Evolutionary conservation across 176 grass and related monocot genomes (phyloP).

Genomic region (Secale cereale): DNA sequence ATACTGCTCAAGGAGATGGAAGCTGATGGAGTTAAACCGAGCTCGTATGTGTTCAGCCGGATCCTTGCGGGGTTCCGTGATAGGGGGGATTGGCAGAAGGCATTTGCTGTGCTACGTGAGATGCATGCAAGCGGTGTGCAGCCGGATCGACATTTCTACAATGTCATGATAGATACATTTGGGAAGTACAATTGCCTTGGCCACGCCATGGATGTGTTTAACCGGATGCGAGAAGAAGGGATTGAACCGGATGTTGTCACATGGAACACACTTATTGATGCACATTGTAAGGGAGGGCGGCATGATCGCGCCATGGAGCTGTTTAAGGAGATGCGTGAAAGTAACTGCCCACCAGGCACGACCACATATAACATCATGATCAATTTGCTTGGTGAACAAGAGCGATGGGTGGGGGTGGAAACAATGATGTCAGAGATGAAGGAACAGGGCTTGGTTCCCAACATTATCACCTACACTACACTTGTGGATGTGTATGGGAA

Average conservation of each 20-base stretch:
- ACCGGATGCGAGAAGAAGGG: conserved; percentile 72
- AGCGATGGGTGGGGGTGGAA: conserved; percentile 58
- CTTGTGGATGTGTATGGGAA: conserved; percentile 96
- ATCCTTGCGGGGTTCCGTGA: conserved; percentile 78
- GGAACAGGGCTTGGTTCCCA: conserved; percentile 66
- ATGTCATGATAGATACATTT: conserved; percentile 93
- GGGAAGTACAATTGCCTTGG: conserved; percentile 89
- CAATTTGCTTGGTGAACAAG: conserved; percentile 77
- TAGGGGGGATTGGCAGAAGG: conserved; percentile 92
- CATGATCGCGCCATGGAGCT: conserved; percentile 75
- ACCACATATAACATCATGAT: conserved; percentile 96
- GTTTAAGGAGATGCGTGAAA: conserved; percentile 75
- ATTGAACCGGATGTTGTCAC: conserved; percentile 83
- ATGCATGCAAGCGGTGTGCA: conserved; percentile 75
- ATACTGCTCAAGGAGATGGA: conserved; percentile 96
- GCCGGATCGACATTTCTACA: conserved; percentile 96
- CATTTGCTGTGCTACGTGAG: conserved; percentile 77
- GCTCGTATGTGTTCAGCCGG: conserved; percentile 82
- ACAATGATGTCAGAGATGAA: conserved; percentile 70
- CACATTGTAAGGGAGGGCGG: conserved; percentile 70
- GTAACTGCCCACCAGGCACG: conserved; percentile 56
- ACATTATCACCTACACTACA: conserved; percentile 90
- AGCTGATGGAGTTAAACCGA: conserved; percentile 60
- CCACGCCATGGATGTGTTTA: conserved; percentile 84
- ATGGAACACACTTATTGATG: conserved; percentile 88